These are phyloP conservation scores for Colletotrichum sp. DNA, from an alignment of 2,329 filamentous ascomycete species.

Conservation along the genomic window DNA sequence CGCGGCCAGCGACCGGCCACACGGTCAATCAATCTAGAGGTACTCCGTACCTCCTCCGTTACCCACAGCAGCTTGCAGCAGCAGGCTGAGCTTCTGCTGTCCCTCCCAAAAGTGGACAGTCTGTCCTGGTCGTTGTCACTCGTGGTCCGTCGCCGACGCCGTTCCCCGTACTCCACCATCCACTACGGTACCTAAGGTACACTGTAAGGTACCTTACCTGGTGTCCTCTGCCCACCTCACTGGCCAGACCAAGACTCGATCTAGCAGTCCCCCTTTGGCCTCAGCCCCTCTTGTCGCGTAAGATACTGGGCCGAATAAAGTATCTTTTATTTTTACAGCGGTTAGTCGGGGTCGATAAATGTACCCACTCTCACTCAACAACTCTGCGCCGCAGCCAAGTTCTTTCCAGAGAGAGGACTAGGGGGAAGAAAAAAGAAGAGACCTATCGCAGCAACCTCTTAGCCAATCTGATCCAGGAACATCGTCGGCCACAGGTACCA, in stretches of 20 bases:
- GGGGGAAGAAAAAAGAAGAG: not conserved
- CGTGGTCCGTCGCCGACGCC: not conserved
- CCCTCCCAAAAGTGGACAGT: not conserved
- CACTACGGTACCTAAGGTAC: not conserved
- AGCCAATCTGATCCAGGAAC: not conserved
- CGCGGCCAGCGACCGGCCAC: not conserved
- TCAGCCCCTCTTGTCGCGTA: conserved; percentile 7
- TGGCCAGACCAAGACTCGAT: not conserved
- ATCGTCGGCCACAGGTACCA: not conserved
- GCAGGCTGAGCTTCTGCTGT: not conserved
- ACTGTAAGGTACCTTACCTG: not conserved
- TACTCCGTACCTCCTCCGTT: not conserved
- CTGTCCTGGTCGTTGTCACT: not conserved
- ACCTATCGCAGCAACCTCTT: conserved; percentile 1
- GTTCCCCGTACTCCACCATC: not conserved
- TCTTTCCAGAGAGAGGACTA: not conserved
- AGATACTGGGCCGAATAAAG: not conserved
- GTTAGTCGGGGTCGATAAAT: not conserved
- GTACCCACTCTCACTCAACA: conserved; percentile 11
- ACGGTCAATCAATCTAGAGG: not conserved
- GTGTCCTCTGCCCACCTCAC: not conserved
- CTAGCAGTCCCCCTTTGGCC: not conserved
- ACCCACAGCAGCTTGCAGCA: not conserved
- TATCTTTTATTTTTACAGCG: not conserved
- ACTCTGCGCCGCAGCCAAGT: conserved; percentile 7